A percentile compares a stretch with the other conserved stretches of the same genome.
Conservation (phyloP, 495 filamentous ascomycete genomes). For the Podospora didyma region DNA sequence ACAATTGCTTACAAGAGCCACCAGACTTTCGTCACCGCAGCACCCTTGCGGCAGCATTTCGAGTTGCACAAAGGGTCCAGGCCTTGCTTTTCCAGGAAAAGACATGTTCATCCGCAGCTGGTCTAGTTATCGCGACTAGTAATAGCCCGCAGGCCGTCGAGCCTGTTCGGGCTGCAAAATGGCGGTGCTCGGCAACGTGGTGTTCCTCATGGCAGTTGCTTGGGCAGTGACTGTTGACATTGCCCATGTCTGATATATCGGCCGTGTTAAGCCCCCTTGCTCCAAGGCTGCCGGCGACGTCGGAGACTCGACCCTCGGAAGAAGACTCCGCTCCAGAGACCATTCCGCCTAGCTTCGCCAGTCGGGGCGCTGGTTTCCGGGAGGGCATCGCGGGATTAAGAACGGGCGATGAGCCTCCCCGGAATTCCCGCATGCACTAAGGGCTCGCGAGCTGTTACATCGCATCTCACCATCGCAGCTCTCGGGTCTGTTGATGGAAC, state of each 20-base stretch:
- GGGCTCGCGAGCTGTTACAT: conserved; percentile 25
- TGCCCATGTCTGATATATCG: background rate
- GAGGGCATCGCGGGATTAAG: conserved; percentile 7
- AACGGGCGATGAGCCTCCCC: conserved; percentile 9
- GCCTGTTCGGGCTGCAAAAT: background rate
- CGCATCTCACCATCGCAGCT: conserved; percentile 29
- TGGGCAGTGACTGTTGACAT: background rate
- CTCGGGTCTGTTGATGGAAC: conserved; percentile 28
- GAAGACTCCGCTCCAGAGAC: conserved; percentile 18
- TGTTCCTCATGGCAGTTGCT: background rate
- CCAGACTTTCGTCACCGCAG: background rate
- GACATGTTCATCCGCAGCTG: background rate
- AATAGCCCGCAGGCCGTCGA: background rate
- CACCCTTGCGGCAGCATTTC: background rate
- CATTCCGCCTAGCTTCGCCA: conserved; percentile 5
- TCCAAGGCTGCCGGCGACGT: background rate
- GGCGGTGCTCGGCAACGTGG: background rate
- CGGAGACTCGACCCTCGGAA: background rate
- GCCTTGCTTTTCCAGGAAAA: background rate
- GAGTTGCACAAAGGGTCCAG: background rate
- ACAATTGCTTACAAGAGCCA: background rate
- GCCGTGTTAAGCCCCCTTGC: background rate
- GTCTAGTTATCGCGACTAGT: background rate
- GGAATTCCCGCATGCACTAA: conserved; percentile 15
- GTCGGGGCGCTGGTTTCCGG: background rate